phyloP scores from a whole-genome alignment of 768 basidiomycete species.

The Leucocoprinus birnbaumii region DNA sequence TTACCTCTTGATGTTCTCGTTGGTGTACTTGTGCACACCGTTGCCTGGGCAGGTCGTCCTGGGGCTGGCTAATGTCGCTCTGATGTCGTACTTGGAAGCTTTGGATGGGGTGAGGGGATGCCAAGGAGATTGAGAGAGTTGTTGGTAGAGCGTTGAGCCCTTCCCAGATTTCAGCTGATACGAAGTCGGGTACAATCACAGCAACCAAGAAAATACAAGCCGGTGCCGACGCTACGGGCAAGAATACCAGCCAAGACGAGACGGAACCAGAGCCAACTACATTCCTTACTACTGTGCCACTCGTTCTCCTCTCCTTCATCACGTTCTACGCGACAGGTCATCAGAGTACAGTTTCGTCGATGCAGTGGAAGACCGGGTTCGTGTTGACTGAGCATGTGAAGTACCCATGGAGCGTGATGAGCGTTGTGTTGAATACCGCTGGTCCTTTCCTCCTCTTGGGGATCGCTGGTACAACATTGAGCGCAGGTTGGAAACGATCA shows the following conservation, averaged over 20 bases:
- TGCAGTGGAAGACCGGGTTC: constrained; percentile 97
- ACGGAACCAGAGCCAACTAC: constrained; percentile 24
- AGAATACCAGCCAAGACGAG: not conserved
- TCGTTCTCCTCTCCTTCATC: constrained; percentile 75
- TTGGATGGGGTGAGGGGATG: constrained; percentile 81
- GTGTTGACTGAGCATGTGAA: constrained; percentile 65
- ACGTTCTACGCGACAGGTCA: constrained; percentile 90
- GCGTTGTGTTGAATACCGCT: constrained; percentile 75
- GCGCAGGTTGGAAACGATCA: constrained; percentile 81
- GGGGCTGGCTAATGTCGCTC: constrained; percentile 55
- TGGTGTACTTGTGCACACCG: constrained; percentile 68
- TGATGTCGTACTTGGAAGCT: constrained; percentile 79
- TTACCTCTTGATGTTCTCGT: constrained; percentile 60
- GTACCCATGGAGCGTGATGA: constrained; percentile 72
- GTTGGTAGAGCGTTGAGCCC: constrained; percentile 44
- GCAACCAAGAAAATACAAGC: not conserved
- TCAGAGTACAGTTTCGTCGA: constrained; percentile 81
- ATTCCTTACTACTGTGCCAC: constrained; percentile 26
- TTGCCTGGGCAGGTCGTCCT: constrained; percentile 82
- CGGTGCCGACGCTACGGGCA: not conserved
- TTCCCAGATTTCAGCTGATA: constrained; percentile 25
- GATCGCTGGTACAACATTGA: constrained; percentile 53
- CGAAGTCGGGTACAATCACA: not conserved
- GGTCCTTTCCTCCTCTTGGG: constrained; percentile 59
- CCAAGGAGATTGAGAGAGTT: constrained; percentile 45